Base-by-base conservation (phyloP, 139 green algal genomes). In the Coccomyxa sp. region DNA sequence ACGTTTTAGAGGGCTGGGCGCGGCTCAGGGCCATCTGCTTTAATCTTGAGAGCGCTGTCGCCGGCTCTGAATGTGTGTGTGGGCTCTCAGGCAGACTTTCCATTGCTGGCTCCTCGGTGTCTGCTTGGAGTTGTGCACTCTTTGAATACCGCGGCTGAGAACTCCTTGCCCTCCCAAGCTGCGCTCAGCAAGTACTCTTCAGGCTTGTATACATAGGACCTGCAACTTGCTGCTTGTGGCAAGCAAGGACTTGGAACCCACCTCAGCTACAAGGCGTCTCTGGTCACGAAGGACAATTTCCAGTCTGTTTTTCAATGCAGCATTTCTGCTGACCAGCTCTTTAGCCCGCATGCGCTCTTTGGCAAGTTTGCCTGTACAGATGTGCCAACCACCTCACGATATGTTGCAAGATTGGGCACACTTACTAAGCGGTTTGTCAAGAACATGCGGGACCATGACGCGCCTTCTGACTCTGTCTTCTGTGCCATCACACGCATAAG, bases 271-370 rank as follows among this genome's bases (percentile, higher is more conserved):
- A 27, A 95, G 87, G 16, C 60, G 74, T 0, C 92, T 85, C 83
- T 94, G 90, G 30, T 92, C 89, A 7, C 84, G 79, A 30, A 93
- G 81, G 0, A 86, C 85, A 0, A 28, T 78, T 0, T 95, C 89
- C 38, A 95, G 81, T 27, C 88, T 80, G 58, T 79, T 67, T 75
- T 90, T 91, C 13, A 86, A 78, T 31, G 90, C 87, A 30, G 90
- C 90, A 10, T 86, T 83, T 60, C 86, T 82, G 15, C 76, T 58
- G 31, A 86, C 89, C 27, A 83, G 76, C 14, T 94, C 91, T 0
- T 17, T 71, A 0, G 87, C 86, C 0, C 86, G 84, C 81, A 91
- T 92, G 67, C 82, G 86, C 78, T 92, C 90, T 86, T 86, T 92
- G 25, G 83, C 67, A 58, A 27, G 32, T 60, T 32, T 58, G 58